Conservation (phyloP, 805 yeast species). For the Starmerella riodocensis region DNA sequence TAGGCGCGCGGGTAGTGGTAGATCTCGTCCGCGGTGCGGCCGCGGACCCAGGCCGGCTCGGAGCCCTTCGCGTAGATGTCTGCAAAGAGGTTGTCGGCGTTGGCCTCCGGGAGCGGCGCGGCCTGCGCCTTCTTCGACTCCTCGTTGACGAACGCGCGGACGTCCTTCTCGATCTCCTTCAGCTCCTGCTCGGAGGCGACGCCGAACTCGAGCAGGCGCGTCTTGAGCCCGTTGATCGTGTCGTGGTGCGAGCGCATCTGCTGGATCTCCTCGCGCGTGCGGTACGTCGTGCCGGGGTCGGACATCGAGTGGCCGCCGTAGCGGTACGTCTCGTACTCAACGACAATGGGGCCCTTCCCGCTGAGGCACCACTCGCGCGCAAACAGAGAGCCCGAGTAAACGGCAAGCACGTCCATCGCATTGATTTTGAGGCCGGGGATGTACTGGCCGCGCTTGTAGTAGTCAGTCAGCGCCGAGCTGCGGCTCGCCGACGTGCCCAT, state of each 20-base stretch:
- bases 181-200: conserved; percentile 91
- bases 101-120: conserved; percentile 90
- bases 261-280: conserved; percentile 99
- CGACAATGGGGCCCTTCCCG: conserved; percentile 90
- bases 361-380: conserved; percentile 91
- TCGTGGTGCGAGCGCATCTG: conserved; percentile 98
- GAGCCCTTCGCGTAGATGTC: conserved; percentile 93
- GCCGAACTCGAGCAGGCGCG: conserved; percentile 62
- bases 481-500: conserved; percentile 98
- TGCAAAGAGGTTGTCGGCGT: conserved; percentile 85
- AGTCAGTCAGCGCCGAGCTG: conserved; percentile 92
- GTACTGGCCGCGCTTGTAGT: conserved; percentile 98
- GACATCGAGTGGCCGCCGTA: conserved; percentile 99
- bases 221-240: conserved; percentile 93
- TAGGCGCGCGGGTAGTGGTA: conserved; percentile 47
- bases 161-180: conserved; percentile 88
- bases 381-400: conserved; percentile 88
- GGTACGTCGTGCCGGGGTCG: conserved; percentile 99
- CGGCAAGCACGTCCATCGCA: conserved; percentile 96
- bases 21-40: conserved; percentile 91
- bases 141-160: conserved; percentile 88
- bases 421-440: conserved; percentile 97
- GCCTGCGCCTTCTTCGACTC: conserved; percentile 90
- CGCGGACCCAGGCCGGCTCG: conserved; percentile 86
- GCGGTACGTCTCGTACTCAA: conserved; percentile 97